Evolutionary conservation across 345 rosid genomes (phyloP).

Genomic region (Mallotus nudiflorus): DNA sequence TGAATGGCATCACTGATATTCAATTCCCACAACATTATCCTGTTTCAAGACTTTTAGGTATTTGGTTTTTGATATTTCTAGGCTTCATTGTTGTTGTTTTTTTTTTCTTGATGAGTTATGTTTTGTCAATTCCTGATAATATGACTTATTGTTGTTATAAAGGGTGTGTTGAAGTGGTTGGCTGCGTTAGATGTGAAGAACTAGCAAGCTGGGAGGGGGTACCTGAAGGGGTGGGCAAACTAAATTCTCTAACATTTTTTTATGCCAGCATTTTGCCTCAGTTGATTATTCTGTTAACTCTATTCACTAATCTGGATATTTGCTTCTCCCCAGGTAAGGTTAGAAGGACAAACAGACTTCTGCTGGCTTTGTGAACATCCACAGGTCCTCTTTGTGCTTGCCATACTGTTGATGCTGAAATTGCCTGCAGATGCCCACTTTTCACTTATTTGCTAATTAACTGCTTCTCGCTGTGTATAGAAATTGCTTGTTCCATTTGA

Average conservation of each 20-base stretch:
- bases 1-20: conserved; percentile 61
- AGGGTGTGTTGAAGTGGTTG: conserved; percentile 43
- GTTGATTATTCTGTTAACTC: too few species aligned
- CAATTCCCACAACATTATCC: conserved; percentile 74
- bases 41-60: conserved; percentile 85
- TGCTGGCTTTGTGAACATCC: conserved; percentile 97
- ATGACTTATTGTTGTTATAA: background rate
- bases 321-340: conserved; percentile 59
- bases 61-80: background rate
- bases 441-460: background rate
- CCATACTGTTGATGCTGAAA: background rate
- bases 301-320: background rate
- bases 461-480: conserved; percentile 29
- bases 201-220: conserved; percentile 38
- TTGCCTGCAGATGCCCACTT: background rate
- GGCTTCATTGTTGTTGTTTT: background rate
- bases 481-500: conserved; percentile 84
- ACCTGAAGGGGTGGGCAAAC: conserved; percentile 31
- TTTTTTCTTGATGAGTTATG: background rate
- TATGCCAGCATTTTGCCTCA: background rate
- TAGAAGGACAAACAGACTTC: conserved; percentile 81
- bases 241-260: background rate
- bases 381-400: conserved; percentile 50
- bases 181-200: conserved; percentile 35
- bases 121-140: background rate